A percentile compares a stretch with the other conserved stretches of the same genome.
Conservation (phyloP, 177 flowering plant genomes). For the Telopea speciosissima region DNA sequence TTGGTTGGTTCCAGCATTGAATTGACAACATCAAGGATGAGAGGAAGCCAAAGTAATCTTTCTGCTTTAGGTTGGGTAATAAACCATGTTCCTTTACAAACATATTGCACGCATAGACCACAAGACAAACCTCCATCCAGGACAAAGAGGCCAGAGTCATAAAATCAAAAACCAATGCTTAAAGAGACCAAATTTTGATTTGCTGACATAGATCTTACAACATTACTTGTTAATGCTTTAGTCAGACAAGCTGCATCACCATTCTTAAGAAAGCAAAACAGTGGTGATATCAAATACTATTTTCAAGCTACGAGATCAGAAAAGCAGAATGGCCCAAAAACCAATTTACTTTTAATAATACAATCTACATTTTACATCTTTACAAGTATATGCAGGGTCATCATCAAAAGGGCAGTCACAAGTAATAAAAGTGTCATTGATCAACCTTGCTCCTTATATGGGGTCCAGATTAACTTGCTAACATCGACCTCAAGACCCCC, state of each 20-base stretch:
- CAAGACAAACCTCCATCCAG: too few species aligned
- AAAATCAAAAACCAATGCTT: too few species aligned
- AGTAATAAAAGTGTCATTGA: background rate
- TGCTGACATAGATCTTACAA: background rate
- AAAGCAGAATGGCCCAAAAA: background rate
- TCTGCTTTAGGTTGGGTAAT: too few species aligned
- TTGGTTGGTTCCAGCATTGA: too few species aligned
- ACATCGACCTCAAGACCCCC: constrained; percentile 94
- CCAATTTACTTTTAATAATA: background rate
- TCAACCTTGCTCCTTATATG: constrained; percentile 87
- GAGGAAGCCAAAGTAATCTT: too few species aligned
- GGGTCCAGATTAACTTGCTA: constrained; percentile 96
- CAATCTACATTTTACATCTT: background rate
- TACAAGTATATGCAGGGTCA: background rate
- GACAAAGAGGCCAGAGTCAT: too few species aligned
- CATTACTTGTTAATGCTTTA: too few species aligned
- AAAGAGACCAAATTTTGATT: background rate
- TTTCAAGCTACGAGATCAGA: background rate
- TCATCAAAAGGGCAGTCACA: background rate
- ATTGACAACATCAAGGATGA: too few species aligned
- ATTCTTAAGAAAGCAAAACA: background rate
- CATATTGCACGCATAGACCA: too few species aligned
- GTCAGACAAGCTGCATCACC: too few species aligned
- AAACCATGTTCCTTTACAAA: too few species aligned
- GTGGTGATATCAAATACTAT: background rate